A percentile compares a stretch with the other conserved stretches of the same genome.
phyloP scores from a whole-genome alignment of 2,329 filamentous ascomycete genomes.

The Scedosporium apiospermum region DNA sequence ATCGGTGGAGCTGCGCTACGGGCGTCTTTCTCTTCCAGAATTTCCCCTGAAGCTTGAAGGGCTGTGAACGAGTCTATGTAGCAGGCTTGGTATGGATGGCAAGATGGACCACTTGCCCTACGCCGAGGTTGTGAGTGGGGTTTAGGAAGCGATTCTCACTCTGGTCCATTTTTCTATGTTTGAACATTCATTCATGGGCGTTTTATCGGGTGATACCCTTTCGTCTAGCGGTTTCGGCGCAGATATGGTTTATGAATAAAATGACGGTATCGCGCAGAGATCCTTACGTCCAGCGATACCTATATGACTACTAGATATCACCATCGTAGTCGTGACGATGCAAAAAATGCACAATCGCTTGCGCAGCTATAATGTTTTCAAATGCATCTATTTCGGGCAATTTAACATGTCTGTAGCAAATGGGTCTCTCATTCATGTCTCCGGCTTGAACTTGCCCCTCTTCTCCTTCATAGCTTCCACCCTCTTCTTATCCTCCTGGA shows the following conservation, averaged over 20 bases:
- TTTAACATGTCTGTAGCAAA: too few species aligned
- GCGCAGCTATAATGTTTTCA: too few species aligned
- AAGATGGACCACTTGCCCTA: too few species aligned
- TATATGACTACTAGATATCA: too few species aligned
- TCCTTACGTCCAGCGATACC: too few species aligned
- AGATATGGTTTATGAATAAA: too few species aligned
- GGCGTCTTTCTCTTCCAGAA: background rate
- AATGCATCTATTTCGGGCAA: background rate
- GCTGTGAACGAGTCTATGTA: background rate
- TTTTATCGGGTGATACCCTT: background rate
- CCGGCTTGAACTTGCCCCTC: slow-evolving; percentile 51
- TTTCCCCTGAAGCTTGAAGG: background rate
- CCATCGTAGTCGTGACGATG: background rate
- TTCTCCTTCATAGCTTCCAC: slow-evolving; percentile 62
- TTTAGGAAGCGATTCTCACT: background rate
- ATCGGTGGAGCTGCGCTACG: slow-evolving; percentile 7
- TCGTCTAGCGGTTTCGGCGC: background rate
- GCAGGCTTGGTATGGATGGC: too few species aligned
- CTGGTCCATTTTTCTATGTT: too few species aligned
- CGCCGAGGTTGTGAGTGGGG: background rate
- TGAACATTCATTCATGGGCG: background rate
- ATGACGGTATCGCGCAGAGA: too few species aligned
- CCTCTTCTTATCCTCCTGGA: slow-evolving; percentile 66
- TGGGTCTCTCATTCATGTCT: slow-evolving; percentile 23
- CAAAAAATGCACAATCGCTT: too few species aligned